phyloP scores from a whole-genome alignment of 2,329 filamentous ascomycete species.

The Fusarium sp. region DNA sequence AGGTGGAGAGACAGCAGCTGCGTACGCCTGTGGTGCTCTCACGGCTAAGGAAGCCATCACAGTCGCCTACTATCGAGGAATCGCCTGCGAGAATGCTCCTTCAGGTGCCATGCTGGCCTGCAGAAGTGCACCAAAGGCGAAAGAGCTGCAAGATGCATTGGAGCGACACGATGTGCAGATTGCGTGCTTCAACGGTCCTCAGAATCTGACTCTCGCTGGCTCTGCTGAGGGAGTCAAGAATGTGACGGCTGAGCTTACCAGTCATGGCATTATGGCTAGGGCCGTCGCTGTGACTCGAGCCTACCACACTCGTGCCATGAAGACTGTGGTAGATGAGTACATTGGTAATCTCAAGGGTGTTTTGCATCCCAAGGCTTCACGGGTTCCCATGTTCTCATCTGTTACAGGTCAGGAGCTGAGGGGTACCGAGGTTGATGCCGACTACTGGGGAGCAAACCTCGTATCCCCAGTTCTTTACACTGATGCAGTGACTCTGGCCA shows the following conservation, averaged over 20 bases:
- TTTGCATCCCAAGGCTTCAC: conserved; percentile 27
- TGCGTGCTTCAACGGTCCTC: conserved; percentile 39
- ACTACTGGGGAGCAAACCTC: conserved; percentile 39
- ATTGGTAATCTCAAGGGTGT: conserved; percentile 23
- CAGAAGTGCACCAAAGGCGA: conserved; percentile 30
- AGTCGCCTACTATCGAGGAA: conserved; percentile 36
- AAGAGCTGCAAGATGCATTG: conserved; percentile 30
- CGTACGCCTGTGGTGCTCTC: conserved; percentile 38
- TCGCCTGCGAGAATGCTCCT: conserved; percentile 38
- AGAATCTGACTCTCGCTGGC: conserved; percentile 39
- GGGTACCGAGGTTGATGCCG: conserved; percentile 35
- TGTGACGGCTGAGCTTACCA: conserved; percentile 26
- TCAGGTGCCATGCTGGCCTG: conserved; percentile 33
- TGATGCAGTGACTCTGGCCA: conserved; percentile 36
- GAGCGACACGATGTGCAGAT: conserved; percentile 37
- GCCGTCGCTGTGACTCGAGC: conserved; percentile 36
- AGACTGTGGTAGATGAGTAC: conserved; percentile 34
- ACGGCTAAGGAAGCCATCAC: conserved; percentile 38
- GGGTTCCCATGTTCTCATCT: conserved; percentile 38
- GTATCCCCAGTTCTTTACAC: conserved; percentile 41
- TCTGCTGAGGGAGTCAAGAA: conserved; percentile 33
- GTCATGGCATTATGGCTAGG: conserved; percentile 31
- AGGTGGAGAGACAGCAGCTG: conserved; percentile 39
- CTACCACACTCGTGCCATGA: conserved; percentile 38
- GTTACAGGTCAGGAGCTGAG: conserved; percentile 30